These are phyloP conservation scores for Infundibulicybe gibba DNA, from an alignment of 768 basidiomycete genomes.

Conservation along the genomic window DNA sequence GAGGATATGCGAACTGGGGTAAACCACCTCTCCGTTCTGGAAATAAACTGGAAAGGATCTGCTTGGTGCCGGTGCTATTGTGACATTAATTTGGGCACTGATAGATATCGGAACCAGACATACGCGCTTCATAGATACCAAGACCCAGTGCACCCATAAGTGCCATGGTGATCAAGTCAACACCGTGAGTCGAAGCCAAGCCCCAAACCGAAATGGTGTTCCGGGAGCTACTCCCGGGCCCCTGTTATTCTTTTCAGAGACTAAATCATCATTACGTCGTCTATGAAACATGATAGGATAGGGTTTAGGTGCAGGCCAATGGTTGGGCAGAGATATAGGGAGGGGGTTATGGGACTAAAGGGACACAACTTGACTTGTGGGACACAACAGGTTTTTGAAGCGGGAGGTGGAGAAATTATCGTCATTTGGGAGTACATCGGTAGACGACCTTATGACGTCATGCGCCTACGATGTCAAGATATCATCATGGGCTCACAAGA, in stretches of 20 bases:
- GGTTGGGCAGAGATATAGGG: too few species aligned
- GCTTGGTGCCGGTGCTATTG: conserved; percentile 36
- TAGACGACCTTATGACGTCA: too few species aligned
- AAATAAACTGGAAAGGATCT: conserved; percentile 42
- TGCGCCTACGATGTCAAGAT: too few species aligned
- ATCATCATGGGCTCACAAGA: too few species aligned
- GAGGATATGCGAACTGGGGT: conserved; percentile 48
- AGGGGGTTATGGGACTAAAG: too few species aligned
- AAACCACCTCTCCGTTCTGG: conserved; percentile 44
- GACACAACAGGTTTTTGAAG: too few species aligned
- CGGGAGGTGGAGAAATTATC: too few species aligned
- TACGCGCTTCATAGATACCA: conserved; percentile 49
- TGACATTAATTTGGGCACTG: background rate
- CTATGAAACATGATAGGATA: too few species aligned
- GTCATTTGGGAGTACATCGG: too few species aligned
- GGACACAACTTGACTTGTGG: too few species aligned
- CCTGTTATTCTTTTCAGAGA: background rate
- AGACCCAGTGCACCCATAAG: conserved; percentile 52
- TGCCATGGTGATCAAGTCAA: conserved; percentile 54
- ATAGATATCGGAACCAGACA: conserved; percentile 4
- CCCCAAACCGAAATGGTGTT: conserved; percentile 26
- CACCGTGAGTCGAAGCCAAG: conserved; percentile 45
- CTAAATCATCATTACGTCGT: too few species aligned
- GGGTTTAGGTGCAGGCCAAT: too few species aligned
- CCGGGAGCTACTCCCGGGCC: conserved; percentile 3